Evolutionary conservation across 495 filamentous ascomycete species (phyloP), one percentile per base, ranked within the genome.

Genomic region (Lineolata rhizophorae): DNA sequence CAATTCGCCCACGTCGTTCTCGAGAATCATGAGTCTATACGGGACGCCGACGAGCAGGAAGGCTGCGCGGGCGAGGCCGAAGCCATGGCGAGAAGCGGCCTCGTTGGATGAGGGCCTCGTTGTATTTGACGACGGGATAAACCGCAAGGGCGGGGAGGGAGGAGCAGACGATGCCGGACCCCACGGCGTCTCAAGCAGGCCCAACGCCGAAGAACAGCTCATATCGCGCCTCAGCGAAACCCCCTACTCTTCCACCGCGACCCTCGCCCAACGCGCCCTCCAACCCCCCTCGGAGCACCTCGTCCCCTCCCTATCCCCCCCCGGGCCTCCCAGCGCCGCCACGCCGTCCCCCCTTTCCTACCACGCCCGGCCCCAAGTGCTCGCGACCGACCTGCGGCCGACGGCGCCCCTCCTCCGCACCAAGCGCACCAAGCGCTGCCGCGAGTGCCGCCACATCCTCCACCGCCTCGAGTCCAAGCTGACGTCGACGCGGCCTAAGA

Each of bases 391-490:
- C 6, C 64, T 95, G 2, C 70, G 79, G 18, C 87, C 87, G 6
- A 61, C 78, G 16, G 72, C 78, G 2, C 70, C 72, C 24, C 69
- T 84, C 4, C 67, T 95, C 3, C 73, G 80, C 32, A 92, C 83
- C 0, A 93, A 92, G 48, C 77, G 83, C 27, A 76, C 79, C 25
- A 94, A 93, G 50, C 81, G 87, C 29, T 97, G 87, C 54, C 68
- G 74, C 38, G 65, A 70, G 8, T 97, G 87, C 60, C 75, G 85
- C 3, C 85, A 94, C 58, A 92, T 94, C 52, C 73, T 97, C 46
- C 75, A 76, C 31, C 87, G 87, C 48, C 85, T 82, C n/a, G 90
- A 97, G 54, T 62, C 68, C 37, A 94, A 94, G 48, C 68, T 91
- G 9, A 61, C 65, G 29, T 80, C 70, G 11, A 87, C 78, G 8